Percentiles rank a stretch among this genome's conserved stretches.
Evolutionary conservation across 2,329 filamentous ascomycete genomes (phyloP).

Genomic region (Ascochyta rabiei): DNA sequence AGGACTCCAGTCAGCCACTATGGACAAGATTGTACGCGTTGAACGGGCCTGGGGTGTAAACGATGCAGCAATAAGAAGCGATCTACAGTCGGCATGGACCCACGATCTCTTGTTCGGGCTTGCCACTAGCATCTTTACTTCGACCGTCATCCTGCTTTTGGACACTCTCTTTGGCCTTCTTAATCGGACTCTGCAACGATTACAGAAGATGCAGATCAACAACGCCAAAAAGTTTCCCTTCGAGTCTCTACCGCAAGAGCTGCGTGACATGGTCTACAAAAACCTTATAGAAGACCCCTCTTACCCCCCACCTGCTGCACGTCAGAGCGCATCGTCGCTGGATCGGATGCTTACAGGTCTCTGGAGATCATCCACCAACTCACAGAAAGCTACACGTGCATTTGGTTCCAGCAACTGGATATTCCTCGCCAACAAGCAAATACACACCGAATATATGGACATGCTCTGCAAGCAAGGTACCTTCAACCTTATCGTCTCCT

Average conservation of each 20-base stretch:
- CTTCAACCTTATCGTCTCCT: slow-evolving; percentile 42
- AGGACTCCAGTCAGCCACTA: not conserved
- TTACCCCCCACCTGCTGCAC: slow-evolving; percentile 31
- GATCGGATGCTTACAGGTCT: slow-evolving; percentile 25
- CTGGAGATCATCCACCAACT: not conserved
- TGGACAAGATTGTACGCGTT: not conserved
- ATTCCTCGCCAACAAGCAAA: slow-evolving; percentile 26
- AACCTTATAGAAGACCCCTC: slow-evolving; percentile 39
- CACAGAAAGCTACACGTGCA: not conserved
- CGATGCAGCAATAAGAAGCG: not conserved
- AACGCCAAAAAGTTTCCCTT: slow-evolving; percentile 35
- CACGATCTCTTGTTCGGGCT: not conserved
- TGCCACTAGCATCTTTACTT: not conserved
- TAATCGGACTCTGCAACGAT: slow-evolving; percentile 14
- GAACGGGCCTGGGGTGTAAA: not conserved
- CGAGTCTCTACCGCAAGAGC: slow-evolving; percentile 38
- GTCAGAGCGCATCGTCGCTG: slow-evolving; percentile 18
- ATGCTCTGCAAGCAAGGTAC: slow-evolving; percentile 38
- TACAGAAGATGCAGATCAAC: slow-evolving; percentile 29
- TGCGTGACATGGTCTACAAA: slow-evolving; percentile 43
- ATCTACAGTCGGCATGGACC: not conserved
- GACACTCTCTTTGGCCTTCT: slow-evolving; percentile 19
- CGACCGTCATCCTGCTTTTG: slow-evolving; percentile 10
- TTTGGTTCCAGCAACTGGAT: slow-evolving; percentile 8
- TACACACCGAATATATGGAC: slow-evolving; percentile 44